Percentiles rank a stretch among this genome's conserved stretches.
Conservation (phyloP, 1,139 yeast species). For the Geotrichum cucujoidarum region DNA sequence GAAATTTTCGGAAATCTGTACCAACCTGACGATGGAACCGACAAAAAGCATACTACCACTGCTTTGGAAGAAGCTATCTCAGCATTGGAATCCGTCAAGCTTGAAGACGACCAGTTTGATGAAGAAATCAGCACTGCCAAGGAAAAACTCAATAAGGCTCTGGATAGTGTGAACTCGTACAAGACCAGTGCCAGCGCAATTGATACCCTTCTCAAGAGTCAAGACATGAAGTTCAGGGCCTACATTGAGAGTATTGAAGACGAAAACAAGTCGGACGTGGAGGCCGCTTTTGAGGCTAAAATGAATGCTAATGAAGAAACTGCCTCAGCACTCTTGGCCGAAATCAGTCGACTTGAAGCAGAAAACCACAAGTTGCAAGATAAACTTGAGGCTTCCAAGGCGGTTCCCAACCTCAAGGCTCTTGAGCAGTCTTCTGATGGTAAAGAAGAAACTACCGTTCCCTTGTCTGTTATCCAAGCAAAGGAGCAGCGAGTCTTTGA, state of each 20-base stretch:
- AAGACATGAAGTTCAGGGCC: conserved; percentile 13
- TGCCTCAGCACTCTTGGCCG: conserved; percentile 24
- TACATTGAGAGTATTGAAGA: conserved; percentile 9
- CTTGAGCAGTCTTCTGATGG: background rate
- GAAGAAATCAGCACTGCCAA: conserved; percentile 10
- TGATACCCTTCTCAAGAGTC: conserved; percentile 8
- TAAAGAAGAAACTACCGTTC: conserved; percentile 6
- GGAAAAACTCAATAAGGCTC: background rate
- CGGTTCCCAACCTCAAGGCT: background rate
- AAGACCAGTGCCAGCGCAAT: background rate
- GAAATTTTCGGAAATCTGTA: conserved; percentile 21
- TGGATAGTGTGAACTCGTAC: background rate
- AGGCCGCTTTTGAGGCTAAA: conserved; percentile 23
- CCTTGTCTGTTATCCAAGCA: conserved; percentile 19
- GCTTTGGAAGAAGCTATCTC: conserved; percentile 6
- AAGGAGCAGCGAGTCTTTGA: conserved; percentile 18
- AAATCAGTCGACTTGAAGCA: conserved; percentile 23
- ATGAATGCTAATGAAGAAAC: conserved; percentile 27
- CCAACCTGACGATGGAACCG: background rate
- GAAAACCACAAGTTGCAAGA: conserved; percentile 22
- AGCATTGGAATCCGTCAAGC: conserved; percentile 3
- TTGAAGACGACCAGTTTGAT: background rate
- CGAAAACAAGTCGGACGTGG: conserved; percentile 15
- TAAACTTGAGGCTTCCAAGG: background rate
- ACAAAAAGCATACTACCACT: background rate